Evolutionary conservation across 2,329 filamentous ascomycete species (phyloP).

Genomic region (Epichloe sibirici): DNA sequence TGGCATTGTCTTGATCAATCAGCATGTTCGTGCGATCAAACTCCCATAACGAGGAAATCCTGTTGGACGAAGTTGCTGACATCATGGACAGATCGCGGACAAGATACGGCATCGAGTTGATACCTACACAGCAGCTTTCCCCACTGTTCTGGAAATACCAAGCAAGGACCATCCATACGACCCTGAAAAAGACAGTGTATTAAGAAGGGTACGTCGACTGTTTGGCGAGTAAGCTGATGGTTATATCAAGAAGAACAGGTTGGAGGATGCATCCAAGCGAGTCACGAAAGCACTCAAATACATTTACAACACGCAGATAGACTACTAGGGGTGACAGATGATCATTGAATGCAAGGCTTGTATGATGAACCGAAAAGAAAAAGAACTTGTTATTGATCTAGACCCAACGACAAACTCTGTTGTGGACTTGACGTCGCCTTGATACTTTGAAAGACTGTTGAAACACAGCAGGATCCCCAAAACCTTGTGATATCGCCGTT

Average conservation of each 20-base stretch:
- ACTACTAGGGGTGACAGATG: not conserved
- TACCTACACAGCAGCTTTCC: conserved; percentile 86
- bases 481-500: not conserved
- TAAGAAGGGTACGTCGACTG: conserved; percentile 65
- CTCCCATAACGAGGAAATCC: not conserved
- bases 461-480: not conserved
- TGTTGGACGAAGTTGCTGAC: not conserved
- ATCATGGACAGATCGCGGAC: conserved; percentile 62
- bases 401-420: not conserved
- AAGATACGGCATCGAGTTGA: conserved; percentile 85
- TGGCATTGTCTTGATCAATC: conserved; percentile 91
- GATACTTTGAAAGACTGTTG: not conserved
- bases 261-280: not conserved
- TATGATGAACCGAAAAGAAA: not conserved
- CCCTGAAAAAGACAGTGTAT: conserved; percentile 94
- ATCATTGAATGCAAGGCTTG: not conserved
- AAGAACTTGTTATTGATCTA: not conserved
- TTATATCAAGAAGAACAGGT: not conserved
- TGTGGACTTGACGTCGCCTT: not conserved
- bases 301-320: not conserved
- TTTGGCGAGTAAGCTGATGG: conserved; percentile 49
- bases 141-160: conserved; percentile 90
- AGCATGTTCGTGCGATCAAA: conserved; percentile 55
- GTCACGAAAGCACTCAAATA: not conserved
- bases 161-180: conserved; percentile 99